Evolutionary conservation across 2,329 filamentous ascomycete species (phyloP), one percentile per base, ranked within the genome.

Genomic region (Elsinoe arachidis): DNA sequence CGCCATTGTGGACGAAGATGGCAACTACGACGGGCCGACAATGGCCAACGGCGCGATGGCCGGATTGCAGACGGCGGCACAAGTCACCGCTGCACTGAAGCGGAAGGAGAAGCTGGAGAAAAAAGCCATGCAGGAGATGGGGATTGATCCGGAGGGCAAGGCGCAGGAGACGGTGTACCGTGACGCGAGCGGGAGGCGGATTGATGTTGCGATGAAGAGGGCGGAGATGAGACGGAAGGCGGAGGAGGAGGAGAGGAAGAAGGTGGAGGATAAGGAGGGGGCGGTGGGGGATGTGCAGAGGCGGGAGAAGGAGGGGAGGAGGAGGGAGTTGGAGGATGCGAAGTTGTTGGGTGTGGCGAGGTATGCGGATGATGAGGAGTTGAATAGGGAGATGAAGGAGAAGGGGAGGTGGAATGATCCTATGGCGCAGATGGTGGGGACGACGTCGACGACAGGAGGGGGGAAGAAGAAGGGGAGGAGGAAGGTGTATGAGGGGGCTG

Each of bases 11-110:
- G 74, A 73, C 1, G 77, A 77, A 14, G 79, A 80, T 33, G 74
- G 76, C 12, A 73, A 73, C 60, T 64, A 75, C 69, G 65, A 75
- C 65, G 63, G 78, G 62, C 65, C 72, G n/a, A 82, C 83, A 63
- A 96, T 96, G 89, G 87, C 88, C 59, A 89, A 90, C 61, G 93
- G 93, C 15, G 90, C 88, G 2, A 82, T 87, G 66, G 91, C 90
- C 0, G 93, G 93, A 1, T 76, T 99, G 12, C 93, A 99, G 72
- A 89, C 82, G 1, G 91, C 89, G 0, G 84, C 83, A 1, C 80
- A 92, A 37, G 89, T 96, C 26, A 69, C 73, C 1, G 73, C 73
- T 19, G 74, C 73, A 23, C 65, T 77, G 17, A 84, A 81, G 64
- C 80, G 82, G 67, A 83, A 87, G 14, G 83, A 85, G 62, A 80